These are phyloP conservation scores for Lachancea cidri DNA, from an alignment of 805 yeast genomes.

Conservation along the genomic window DNA sequence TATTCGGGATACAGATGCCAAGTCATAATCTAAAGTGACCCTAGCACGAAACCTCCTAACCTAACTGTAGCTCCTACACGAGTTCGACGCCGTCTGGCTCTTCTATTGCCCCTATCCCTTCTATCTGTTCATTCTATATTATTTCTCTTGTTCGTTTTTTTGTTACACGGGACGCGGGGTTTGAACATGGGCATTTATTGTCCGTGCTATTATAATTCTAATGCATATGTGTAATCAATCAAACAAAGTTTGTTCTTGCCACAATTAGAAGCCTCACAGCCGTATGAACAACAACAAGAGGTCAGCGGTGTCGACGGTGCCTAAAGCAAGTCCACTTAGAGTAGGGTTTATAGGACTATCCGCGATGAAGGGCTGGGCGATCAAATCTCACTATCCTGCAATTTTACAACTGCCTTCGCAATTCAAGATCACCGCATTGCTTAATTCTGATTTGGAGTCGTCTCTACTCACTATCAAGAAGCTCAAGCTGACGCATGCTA, in stretches of 20 bases:
- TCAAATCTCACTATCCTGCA: conserved; percentile 29
- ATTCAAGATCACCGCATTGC: conserved; percentile 26
- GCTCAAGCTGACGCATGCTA: conserved; percentile 23
- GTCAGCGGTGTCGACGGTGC: conserved; percentile 29
- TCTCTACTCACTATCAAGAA: conserved; percentile 21
- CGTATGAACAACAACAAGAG: conserved; percentile 25
- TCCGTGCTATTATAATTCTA: not conserved
- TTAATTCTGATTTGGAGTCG: conserved; percentile 17
- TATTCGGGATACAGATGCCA: no score
- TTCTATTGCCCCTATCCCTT: no score
- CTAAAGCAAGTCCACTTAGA: conserved; percentile 24
- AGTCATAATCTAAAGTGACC: no score
- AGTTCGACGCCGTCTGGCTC: no score
- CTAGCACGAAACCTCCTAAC: no score
- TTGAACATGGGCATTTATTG: not conserved
- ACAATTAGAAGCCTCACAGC: no score
- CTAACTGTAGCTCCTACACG: no score
- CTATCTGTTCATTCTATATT: no score
- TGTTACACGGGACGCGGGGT: not conserved
- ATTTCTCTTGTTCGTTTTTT: no score
- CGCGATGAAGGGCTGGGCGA: conserved; percentile 27
- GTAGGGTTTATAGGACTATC: conserved; percentile 29
- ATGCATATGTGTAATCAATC: no score
- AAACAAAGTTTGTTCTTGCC: no score
- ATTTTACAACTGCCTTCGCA: conserved; percentile 28